Evolutionary conservation across 768 basidiomycete species (phyloP).

Genomic region (Naganishia randhawae): DNA sequence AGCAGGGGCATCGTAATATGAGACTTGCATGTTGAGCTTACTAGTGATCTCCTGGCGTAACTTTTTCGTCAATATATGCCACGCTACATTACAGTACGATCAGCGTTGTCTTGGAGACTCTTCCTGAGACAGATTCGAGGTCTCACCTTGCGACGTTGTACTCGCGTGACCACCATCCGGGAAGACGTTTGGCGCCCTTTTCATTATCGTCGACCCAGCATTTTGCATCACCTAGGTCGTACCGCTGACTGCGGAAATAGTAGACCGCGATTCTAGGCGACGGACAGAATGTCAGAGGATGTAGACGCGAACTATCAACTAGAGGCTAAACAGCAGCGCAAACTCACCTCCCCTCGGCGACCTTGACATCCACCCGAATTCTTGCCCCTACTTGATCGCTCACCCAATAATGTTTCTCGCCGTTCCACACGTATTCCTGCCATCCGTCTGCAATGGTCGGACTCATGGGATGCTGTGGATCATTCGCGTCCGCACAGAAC

Average conservation of each 20-base stretch:
- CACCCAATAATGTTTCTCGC: slow-evolving; percentile 49
- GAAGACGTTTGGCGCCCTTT: slow-evolving; percentile 37
- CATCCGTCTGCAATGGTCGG: slow-evolving; percentile 41
- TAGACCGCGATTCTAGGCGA: slow-evolving; percentile 44
- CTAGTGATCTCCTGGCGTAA: slow-evolving; percentile 48
- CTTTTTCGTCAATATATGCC: slow-evolving; percentile 49
- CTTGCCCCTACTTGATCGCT: slow-evolving; percentile 37
- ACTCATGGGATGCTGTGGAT: slow-evolving; percentile 41
- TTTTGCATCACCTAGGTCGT: slow-evolving; percentile 42
- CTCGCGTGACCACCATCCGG: slow-evolving; percentile 43
- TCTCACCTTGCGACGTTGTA: slow-evolving; percentile 47
- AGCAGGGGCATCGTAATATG: neutral
- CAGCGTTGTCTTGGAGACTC: slow-evolving; percentile 14
- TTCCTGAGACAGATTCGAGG: neutral
- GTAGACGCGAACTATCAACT: too few species aligned
- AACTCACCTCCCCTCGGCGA: slow-evolving; percentile 44
- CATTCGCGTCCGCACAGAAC: slow-evolving; percentile 50
- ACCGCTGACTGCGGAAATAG: slow-evolving; percentile 43
- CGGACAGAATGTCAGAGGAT: neutral
- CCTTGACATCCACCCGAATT: slow-evolving; percentile 47
- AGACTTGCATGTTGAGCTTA: slow-evolving; percentile 30
- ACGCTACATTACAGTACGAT: slow-evolving; percentile 34
- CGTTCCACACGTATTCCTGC: slow-evolving; percentile 44
- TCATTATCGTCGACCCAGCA: slow-evolving; percentile 51
- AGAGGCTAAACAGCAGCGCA: too few species aligned